phyloP scores from a whole-genome alignment of 345 rosid genomes.

The Sisymbrium altissimum region DNA sequence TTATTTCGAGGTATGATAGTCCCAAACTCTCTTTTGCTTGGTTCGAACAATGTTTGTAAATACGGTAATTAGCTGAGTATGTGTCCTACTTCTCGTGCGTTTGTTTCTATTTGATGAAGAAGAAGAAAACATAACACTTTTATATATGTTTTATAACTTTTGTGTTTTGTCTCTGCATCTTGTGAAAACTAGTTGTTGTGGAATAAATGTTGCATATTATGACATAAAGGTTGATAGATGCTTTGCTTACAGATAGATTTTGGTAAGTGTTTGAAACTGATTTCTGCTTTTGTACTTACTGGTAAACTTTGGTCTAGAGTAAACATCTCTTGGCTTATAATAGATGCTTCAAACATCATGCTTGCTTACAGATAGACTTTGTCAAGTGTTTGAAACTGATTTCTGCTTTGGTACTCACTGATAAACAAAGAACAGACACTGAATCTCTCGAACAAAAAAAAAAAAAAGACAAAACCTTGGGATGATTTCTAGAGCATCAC shows the following conservation, averaged over 20 bases:
- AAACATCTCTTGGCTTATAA: no score
- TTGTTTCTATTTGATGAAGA: neutral
- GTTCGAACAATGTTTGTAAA: conserved; percentile 11
- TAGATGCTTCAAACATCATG: no score
- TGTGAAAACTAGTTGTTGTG: conserved; percentile 15
- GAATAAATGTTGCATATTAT: conserved; percentile 18
- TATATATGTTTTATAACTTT: neutral
- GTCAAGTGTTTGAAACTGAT: neutral
- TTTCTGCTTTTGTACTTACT: neutral
- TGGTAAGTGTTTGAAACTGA: neutral
- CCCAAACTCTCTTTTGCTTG: neutral
- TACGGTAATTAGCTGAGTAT: conserved; percentile 8
- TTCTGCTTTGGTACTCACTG: neutral
- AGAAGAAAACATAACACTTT: neutral
- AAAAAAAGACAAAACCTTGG: no score
- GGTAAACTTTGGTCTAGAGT: neutral
- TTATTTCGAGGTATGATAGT: conserved; percentile 14
- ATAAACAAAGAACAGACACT: neutral
- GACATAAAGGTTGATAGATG: neutral
- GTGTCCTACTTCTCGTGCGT: neutral
- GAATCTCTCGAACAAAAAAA: no score
- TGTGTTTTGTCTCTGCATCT: neutral
- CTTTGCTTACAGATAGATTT: neutral
- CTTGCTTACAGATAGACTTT: neutral
- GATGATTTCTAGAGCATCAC: no score